phyloP scores from a whole-genome alignment of 1,139 yeast genomes.

The Taphrina betulina region DNA sequence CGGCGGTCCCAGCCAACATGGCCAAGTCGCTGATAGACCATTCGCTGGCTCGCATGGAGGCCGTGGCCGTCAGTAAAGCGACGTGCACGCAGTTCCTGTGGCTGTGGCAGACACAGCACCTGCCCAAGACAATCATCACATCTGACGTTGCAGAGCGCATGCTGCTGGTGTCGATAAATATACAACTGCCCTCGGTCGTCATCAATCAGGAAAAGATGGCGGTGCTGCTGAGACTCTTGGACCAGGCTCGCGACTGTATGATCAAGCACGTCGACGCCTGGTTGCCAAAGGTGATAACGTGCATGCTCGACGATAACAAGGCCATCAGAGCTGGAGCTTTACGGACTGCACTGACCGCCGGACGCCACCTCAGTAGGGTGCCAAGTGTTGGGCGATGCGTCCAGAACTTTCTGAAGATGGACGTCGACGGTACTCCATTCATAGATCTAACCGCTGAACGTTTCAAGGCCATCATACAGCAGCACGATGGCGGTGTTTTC shows the following conservation, averaged over 20 bases:
- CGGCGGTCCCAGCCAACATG: slow-evolving; percentile 31
- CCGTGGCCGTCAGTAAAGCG: slow-evolving; percentile 34
- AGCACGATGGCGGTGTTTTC: slow-evolving; percentile 36
- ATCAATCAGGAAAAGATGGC: slow-evolving; percentile 31
- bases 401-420: slow-evolving; percentile 19
- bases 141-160: slow-evolving; percentile 31
- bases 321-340: slow-evolving; percentile 8
- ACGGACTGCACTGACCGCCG: slow-evolving; percentile 6
- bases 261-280: slow-evolving; percentile 1
- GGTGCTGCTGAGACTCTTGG: slow-evolving; percentile 29
- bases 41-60: slow-evolving; percentile 35
- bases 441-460: slow-evolving; percentile 33
- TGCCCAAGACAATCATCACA: slow-evolving; percentile 8
- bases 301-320: slow-evolving; percentile 3
- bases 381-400: slow-evolving; percentile 20
- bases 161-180: slow-evolving; percentile 9
- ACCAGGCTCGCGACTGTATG: slow-evolving; percentile 29
- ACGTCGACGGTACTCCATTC: slow-evolving; percentile 11
- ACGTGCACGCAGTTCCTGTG: slow-evolving; percentile 30
- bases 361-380: background rate
- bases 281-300: slow-evolving; percentile 17
- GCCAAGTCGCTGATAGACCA: slow-evolving; percentile 34
- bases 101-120: slow-evolving; percentile 32
- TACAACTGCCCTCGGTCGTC: slow-evolving; percentile 29
- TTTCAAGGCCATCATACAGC: slow-evolving; percentile 32